Base-by-base conservation (phyloP, 2,329 filamentous ascomycete genomes). In the Exophiala viscosa region DNA sequence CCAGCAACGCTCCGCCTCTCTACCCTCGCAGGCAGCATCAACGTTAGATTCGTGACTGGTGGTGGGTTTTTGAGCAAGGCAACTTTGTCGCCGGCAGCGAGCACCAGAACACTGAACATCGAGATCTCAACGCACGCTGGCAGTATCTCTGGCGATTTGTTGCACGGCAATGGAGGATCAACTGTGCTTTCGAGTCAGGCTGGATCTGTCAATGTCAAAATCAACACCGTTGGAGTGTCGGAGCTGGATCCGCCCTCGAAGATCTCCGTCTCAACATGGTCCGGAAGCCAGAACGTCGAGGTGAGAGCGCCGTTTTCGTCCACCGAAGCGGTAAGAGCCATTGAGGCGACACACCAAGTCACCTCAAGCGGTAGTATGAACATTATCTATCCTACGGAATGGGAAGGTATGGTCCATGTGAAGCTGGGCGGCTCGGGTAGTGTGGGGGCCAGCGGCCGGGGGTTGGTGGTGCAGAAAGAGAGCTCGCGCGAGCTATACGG, bases 121-220 rank as follows among this genome's bases (percentile, higher is more conserved):
- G 60, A 67, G 34, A 66, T 70, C 41, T 53, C 60, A 17, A 66
- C 63, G 7, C 39, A 48, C 4, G 60, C 57, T 15, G 68, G 68
- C n/a, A 60, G 55, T 20, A 62, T 69, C 33, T 54, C 52, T 5
- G 67, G 66, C 71, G 69, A 71, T 45, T 69, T 81, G 57, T 67
- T 80, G 5, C 73, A 81, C 28, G 68, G 76, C 1, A 69, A 73
- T 46, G 57, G 59, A 3, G 58, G 59, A 18, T 73, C 77, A 38
- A 65, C 69, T 4, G 70, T 82, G 57, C 63, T 73, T 18, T 68
- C 70, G 3, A 74, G 78, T 8, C 59, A 67, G 1, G 68, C 67
- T 43, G 82, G 82, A 23, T 67, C 63, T 9, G 72, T 84, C 38
- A 71, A 68, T 14, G 75, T 79, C 8, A 73, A 69, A 1, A 71